Conservation (phyloP, 2,329 filamentous ascomycete genomes). For the Talaromyces verruculosus region DNA sequence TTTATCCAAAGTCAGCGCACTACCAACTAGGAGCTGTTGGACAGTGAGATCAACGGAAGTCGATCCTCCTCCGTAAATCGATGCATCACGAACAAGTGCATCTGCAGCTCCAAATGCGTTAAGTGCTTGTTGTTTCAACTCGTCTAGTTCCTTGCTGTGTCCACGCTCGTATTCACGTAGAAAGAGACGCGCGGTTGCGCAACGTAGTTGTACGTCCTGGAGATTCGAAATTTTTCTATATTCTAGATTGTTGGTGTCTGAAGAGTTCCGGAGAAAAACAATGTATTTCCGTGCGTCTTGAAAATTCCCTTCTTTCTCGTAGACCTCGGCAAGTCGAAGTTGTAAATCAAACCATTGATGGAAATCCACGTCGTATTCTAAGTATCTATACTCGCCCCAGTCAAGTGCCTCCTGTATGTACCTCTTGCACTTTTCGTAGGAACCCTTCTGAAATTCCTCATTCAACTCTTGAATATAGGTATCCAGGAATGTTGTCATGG, state of each 20-base stretch:
- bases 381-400: slow-evolving; percentile 8
- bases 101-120: background rate
- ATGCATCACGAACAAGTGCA: background rate
- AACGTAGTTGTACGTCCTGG: background rate
- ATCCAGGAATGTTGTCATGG: slow-evolving; percentile 12
- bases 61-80: background rate
- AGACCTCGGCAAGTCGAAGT: slow-evolving; percentile 15
- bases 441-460: background rate
- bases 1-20: slow-evolving; percentile 3
- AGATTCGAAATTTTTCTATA: background rate
- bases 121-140: slow-evolving; percentile 2
- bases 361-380: slow-evolving; percentile 12
- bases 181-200: slow-evolving; percentile 1
- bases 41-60: background rate
- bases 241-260: background rate
- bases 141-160: background rate
- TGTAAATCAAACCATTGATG: slow-evolving; percentile 20
- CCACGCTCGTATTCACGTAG: background rate
- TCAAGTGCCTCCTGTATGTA: slow-evolving; percentile 16
- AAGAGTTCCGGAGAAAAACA: background rate
- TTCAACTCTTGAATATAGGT: slow-evolving; percentile 8
- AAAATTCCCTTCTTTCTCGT: slow-evolving; percentile 3
- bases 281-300: slow-evolving; percentile 2
- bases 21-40: background rate
- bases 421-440: slow-evolving; percentile 13